phyloP scores from a whole-genome alignment of 345 rosid species.

The Tarenaya hassleriana region DNA sequence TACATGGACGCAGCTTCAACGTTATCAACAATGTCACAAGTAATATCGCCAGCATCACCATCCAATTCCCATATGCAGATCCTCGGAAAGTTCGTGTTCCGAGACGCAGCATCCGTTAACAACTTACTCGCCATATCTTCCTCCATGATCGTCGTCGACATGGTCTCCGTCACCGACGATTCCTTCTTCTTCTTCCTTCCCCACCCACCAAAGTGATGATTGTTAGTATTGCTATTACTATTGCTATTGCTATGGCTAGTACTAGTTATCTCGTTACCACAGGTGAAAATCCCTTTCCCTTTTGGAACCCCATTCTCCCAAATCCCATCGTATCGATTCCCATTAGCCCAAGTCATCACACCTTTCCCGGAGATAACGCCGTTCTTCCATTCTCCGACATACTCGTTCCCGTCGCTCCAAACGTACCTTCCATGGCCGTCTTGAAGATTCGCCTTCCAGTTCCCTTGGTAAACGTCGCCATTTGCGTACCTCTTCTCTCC shows the following conservation, averaged over 20 bases:
- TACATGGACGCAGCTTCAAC: slow-evolving; percentile 43
- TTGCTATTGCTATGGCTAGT: background rate
- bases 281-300: slow-evolving; percentile 52
- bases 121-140: slow-evolving; percentile 8
- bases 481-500: slow-evolving; percentile 54
- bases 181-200: slow-evolving; percentile 25
- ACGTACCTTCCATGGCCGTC: slow-evolving; percentile 58
- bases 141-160: slow-evolving; percentile 20
- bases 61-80: slow-evolving; percentile 62
- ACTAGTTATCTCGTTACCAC: slow-evolving; percentile 31
- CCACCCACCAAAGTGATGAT: slow-evolving; percentile 27
- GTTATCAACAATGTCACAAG: slow-evolving; percentile 50
- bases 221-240: background rate
- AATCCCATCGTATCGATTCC: slow-evolving; percentile 49
- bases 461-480: slow-evolving; percentile 54
- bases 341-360: slow-evolving; percentile 45
- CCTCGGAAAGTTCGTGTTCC: slow-evolving; percentile 44
- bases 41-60: slow-evolving; percentile 43
- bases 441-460: slow-evolving; percentile 50
- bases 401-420: slow-evolving; percentile 61
- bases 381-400: slow-evolving; percentile 52
- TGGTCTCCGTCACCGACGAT: slow-evolving; percentile 18
- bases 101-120: slow-evolving; percentile 40
- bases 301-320: slow-evolving; percentile 68
- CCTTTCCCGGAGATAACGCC: slow-evolving; percentile 56